Base-by-base conservation (phyloP, 75 land plant species). In the Picea glauca region DNA sequence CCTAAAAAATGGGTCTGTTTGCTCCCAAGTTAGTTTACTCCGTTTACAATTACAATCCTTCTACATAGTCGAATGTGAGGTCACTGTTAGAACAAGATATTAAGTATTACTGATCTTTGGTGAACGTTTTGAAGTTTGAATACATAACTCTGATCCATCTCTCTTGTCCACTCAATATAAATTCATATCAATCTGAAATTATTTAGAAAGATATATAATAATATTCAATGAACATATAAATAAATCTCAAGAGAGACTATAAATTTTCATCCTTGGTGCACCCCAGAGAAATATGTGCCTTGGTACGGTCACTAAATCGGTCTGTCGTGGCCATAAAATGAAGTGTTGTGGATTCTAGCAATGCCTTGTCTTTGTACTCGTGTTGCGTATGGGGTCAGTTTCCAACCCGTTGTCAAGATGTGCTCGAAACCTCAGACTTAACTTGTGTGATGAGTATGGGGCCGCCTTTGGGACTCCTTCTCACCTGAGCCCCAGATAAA, bases 201-300 rank as follows among this genome's bases (percentile, higher is more conserved):
- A 33, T 14, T 38, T 8, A 74, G 46, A 12, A 7, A 11, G 13
- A 12, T 30, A 6, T 26, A 26, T 26, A 26, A 26, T 26, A 26
- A 26, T 26, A 26, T 26, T 26, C 26, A 26, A 13, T 9, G 13
- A 50, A 74, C 21, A 0, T 30, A 32, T 31, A 32, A 13, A n/a
- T 60, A 21, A 14, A 79, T 46, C 14, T 13, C 15, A 18, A 13
- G 15, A 74, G 3, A 46, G 4, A 5, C n/a, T 4, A 3, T 18
- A 58, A 56, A 46, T 60, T 60, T 26, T 1, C 80, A 88, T 87
- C 81, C 83, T 78, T 26, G 90, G 90, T 8, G 90, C 87, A 77
- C 30, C 83, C 85, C 4, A 88, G 84, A 5, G 80, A 72, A 70
- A 88, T 83, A 62, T 80, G 67, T 13, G 90, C 90, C 62, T 82